phyloP scores from a whole-genome alignment of 2,329 filamentous ascomycete species.

The Aureobasidium sp. region DNA sequence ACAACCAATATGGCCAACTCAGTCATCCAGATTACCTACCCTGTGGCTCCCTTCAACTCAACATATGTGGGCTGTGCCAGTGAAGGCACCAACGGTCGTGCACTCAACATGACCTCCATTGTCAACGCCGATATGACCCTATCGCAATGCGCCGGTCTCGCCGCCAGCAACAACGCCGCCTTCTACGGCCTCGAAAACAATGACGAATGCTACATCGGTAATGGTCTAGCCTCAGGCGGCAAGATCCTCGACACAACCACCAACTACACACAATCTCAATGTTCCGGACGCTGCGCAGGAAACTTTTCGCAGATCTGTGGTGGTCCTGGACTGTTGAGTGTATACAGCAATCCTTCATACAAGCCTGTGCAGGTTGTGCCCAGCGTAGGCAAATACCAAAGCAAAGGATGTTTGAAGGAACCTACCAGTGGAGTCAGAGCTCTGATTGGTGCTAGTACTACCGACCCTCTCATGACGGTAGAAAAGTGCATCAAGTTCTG shows the following conservation, averaged over 20 bases:
- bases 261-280: constrained; percentile 39
- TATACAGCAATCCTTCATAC: constrained; percentile 28
- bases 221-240: constrained; percentile 16
- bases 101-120: constrained; percentile 26
- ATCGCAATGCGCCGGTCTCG: constrained; percentile 48
- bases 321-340: constrained; percentile 28
- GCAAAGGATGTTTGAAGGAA: constrained; percentile 16
- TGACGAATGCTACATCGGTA: constrained; percentile 50
- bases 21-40: constrained; percentile 14
- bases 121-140: constrained; percentile 44
- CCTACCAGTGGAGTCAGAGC: background rate
- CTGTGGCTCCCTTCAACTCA: constrained; percentile 16
- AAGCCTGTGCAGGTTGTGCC: constrained; percentile 12
- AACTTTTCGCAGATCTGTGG: constrained; percentile 37
- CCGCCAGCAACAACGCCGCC: constrained; percentile 39
- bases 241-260: constrained; percentile 1
- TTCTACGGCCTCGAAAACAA: constrained; percentile 53
- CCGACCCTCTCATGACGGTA: constrained; percentile 6
- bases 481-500: constrained; percentile 25
- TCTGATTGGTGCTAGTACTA: constrained; percentile 1
- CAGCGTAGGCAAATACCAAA: constrained; percentile 17
- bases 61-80: constrained; percentile 54
- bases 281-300: constrained; percentile 31
- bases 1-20: constrained; percentile 16
- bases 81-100: constrained; percentile 34